A percentile compares a stretch with the other conserved stretches of the same genome.
phyloP scores from a whole-genome alignment of 305 asterid genomes.

The Rubia tinctorum region DNA sequence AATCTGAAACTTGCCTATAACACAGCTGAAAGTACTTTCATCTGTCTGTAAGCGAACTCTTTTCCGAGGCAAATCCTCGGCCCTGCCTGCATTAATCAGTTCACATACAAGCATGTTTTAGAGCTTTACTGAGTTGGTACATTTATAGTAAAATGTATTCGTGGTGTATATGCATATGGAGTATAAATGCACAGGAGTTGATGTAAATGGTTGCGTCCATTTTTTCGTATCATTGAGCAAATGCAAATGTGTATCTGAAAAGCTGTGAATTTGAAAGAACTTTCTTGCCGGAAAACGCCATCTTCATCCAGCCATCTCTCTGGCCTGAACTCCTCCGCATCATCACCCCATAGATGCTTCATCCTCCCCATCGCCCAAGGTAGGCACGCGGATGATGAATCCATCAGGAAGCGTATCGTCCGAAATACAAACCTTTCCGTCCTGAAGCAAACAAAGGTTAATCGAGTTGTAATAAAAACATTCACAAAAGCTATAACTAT shows the following conservation, averaged over 20 bases:
- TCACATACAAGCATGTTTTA: not conserved
- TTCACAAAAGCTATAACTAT: too few species aligned
- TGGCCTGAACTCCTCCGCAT: conserved; percentile 66
- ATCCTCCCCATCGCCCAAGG: conserved; percentile 80
- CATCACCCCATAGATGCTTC: conserved; percentile 72
- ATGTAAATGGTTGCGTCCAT: too few species aligned
- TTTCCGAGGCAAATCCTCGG: conserved; percentile 73
- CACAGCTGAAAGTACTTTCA: conserved; percentile 67
- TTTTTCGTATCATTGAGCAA: too few species aligned
- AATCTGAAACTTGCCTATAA: conserved; percentile 45
- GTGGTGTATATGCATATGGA: too few species aligned
- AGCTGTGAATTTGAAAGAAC: conserved; percentile 33
- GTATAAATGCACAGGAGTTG: too few species aligned
- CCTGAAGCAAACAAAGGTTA: conserved; percentile 30
- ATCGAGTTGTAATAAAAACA: too few species aligned
- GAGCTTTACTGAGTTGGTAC: too few species aligned
- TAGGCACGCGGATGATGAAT: conserved; percentile 39
- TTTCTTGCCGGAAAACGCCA: conserved; percentile 27
- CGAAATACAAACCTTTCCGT: conserved; percentile 58
- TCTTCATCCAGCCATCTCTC: conserved; percentile 64
- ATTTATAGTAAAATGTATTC: too few species aligned
- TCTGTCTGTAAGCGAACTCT: conserved; percentile 79
- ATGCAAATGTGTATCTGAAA: conserved; percentile 23
- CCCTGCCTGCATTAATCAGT: conserved; percentile 50
- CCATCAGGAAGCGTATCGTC: conserved; percentile 77